Conservation (phyloP, 179 eudicot species). For the Beta macrorhiza region DNA sequence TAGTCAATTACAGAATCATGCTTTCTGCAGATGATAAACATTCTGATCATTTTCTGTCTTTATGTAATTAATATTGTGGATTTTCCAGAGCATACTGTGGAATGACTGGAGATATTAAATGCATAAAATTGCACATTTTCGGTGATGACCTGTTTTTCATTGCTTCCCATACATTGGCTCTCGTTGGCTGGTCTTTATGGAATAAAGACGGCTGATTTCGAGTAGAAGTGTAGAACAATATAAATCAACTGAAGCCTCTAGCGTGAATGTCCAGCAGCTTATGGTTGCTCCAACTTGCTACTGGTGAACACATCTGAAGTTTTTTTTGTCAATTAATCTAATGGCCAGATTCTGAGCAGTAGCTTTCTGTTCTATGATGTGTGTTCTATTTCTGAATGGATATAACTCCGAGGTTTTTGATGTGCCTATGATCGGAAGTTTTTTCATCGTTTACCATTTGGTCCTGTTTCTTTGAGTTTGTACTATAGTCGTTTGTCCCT, state of each 20-base stretch:
- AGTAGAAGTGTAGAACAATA: not conserved
- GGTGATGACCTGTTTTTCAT: not conserved
- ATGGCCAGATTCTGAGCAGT: not conserved
- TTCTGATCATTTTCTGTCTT: not conserved
- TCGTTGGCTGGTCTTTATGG: not conserved
- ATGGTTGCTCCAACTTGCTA: not conserved
- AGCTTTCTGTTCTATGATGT: not conserved
- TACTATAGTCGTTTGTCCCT: not conserved
- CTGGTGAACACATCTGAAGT: not conserved
- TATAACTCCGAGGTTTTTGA: not conserved
- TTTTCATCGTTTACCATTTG: not conserved
- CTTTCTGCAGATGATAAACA: not conserved
- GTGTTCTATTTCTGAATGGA: not conserved
- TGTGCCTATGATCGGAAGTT: not conserved
- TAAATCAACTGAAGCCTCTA: not conserved
- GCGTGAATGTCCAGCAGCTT: not conserved
- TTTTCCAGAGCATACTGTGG: constrained; percentile 4
- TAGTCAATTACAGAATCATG: not conserved
- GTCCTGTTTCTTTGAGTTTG: not conserved
- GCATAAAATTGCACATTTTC: not conserved
- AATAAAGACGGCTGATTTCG: not conserved
- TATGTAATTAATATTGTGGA: not conserved
- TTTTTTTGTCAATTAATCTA: not conserved
- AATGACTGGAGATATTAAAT: not conserved
- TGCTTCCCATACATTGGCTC: too few species aligned